Percentiles rank a stretch among this genome's conserved stretches.
These are phyloP conservation scores for Chromosphaera perkinsii DNA, from an alignment of 208 protist genomes.

Conservation along the genomic window DNA sequence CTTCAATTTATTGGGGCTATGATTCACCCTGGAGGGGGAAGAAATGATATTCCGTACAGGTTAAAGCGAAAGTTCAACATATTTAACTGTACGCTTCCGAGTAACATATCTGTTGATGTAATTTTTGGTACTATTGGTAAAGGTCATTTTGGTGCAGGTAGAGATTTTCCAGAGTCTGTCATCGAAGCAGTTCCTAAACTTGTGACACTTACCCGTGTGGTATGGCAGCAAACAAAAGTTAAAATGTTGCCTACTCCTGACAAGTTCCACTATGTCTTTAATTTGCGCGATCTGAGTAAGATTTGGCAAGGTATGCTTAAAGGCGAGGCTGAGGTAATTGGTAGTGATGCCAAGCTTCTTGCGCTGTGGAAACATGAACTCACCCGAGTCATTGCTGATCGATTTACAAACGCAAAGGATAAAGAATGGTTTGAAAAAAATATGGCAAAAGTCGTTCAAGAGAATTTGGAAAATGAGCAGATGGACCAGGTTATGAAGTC, in stretches of 20 bases:
- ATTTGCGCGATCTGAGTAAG: slow-evolving; percentile 69
- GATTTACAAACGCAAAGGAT: slow-evolving; percentile 55
- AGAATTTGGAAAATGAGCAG: background rate
- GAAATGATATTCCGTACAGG: too few species aligned
- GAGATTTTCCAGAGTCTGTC: too few species aligned
- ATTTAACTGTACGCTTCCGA: too few species aligned
- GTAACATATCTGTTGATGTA: slow-evolving; percentile 82
- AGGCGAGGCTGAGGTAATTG: slow-evolving; percentile 30
- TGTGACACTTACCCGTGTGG: too few species aligned
- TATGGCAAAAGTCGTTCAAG: slow-evolving; percentile 7
- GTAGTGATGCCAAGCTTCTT: slow-evolving; percentile 43
- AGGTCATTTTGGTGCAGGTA: too few species aligned
- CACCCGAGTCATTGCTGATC: slow-evolving; percentile 65
- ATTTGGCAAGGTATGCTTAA: slow-evolving; percentile 67
- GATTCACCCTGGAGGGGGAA: slow-evolving; percentile 97
- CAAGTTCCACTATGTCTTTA: slow-evolving; percentile 82
- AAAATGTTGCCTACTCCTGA: slow-evolving; percentile 72
- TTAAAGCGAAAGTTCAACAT: too few species aligned
- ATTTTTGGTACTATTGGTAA: slow-evolving; percentile 92
- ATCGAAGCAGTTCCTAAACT: too few species aligned
- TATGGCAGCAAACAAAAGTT: slow-evolving; percentile 52
- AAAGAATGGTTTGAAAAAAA: slow-evolving; percentile 50
- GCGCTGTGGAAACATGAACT: slow-evolving; percentile 69
- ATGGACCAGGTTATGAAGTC: slow-evolving; percentile 21
- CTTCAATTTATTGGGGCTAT: slow-evolving; percentile 81